These are phyloP conservation scores for Lipomyces sp. DNA, from an alignment of 805 yeast genomes.

Conservation along the genomic window DNA sequence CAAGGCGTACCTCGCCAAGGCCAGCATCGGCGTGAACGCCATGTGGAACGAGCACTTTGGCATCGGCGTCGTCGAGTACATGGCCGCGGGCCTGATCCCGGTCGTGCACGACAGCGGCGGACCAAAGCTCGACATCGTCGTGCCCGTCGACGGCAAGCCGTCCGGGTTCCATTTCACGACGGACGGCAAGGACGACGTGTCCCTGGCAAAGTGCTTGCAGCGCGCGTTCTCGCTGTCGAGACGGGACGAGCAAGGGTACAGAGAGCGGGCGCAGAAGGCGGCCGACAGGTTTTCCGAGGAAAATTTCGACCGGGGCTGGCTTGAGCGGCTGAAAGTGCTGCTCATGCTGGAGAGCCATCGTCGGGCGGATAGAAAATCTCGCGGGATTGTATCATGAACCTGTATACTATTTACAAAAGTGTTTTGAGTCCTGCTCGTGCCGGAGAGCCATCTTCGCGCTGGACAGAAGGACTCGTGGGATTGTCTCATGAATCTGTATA, in stretches of 20 bases:
- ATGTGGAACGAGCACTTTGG: constrained; percentile 99
- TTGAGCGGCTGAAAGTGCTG: constrained; percentile 20
- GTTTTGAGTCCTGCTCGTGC: not conserved
- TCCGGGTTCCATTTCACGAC: constrained; percentile 81
- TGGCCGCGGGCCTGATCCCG: constrained; percentile 82
- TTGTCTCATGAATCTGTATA: not conserved
- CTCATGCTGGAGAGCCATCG: constrained; percentile 23
- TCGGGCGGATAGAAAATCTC: constrained; percentile 15
- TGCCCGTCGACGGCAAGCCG: constrained; percentile 45
- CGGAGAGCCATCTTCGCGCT: too few species aligned
- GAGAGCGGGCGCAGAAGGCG: constrained; percentile 44
- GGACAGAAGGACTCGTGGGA: too few species aligned
- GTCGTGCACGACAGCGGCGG: constrained; percentile 95
- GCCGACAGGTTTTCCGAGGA: constrained; percentile 59
- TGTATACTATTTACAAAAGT: not conserved
- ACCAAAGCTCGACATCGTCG: constrained; percentile 82
- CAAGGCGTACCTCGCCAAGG: constrained; percentile 48
- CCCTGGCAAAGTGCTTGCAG: constrained; percentile 48
- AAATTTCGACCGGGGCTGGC: constrained; percentile 57
- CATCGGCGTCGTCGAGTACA: constrained; percentile 90
- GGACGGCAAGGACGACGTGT: constrained; percentile 50
- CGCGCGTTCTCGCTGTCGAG: constrained; percentile 43
- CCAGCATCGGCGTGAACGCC: constrained; percentile 81
- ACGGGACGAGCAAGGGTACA: constrained; percentile 42
- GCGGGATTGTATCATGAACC: constrained; percentile 13